Percentiles rank a stretch among this genome's conserved stretches.
Evolutionary conservation across 768 basidiomycete species (phyloP).

Genomic region (Mycena vitilis): DNA sequence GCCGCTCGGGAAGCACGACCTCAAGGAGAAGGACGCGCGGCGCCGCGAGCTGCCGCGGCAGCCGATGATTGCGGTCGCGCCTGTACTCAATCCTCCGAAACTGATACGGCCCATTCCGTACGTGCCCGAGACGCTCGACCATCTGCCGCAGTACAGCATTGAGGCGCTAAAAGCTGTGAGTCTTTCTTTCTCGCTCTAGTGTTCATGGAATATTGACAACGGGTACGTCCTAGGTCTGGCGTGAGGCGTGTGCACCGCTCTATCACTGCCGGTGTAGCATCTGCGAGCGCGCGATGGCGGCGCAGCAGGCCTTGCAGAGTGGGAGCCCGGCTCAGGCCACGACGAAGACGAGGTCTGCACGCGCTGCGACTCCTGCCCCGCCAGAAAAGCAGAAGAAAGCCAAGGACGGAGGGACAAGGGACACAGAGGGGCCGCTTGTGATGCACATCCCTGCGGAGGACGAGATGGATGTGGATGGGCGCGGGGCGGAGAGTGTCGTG

Average conservation of each 20-base stretch:
- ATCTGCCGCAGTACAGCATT: not conserved
- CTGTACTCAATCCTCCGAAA: constrained; percentile 70
- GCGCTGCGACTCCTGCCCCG: not conserved
- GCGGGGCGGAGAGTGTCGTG: constrained; percentile 28
- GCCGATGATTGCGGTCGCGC: constrained; percentile 60
- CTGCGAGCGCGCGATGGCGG: constrained; percentile 24
- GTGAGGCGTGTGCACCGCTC: constrained; percentile 24
- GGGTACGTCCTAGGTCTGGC: constrained; percentile 3
- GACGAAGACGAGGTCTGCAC: not conserved
- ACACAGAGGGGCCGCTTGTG: constrained; percentile 23
- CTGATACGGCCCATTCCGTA: constrained; percentile 77
- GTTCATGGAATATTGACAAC: too few species aligned
- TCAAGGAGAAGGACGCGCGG: constrained; percentile 44
- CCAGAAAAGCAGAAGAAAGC: constrained; percentile 46
- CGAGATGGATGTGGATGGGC: constrained; percentile 9
- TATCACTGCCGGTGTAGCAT: constrained; percentile 24
- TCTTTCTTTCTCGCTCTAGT: too few species aligned
- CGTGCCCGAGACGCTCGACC: constrained; percentile 48
- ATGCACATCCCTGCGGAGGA: constrained; percentile 30
- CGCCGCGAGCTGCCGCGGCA: constrained; percentile 32
- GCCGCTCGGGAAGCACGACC: constrained; percentile 50
- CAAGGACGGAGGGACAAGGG: constrained; percentile 19
- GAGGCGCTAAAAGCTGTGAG: not conserved
- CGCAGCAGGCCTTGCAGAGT: constrained; percentile 8
- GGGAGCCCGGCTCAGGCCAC: not conserved